phyloP scores from a whole-genome alignment of 345 rosid genomes.

The Noccaea bulbosa region DNA sequence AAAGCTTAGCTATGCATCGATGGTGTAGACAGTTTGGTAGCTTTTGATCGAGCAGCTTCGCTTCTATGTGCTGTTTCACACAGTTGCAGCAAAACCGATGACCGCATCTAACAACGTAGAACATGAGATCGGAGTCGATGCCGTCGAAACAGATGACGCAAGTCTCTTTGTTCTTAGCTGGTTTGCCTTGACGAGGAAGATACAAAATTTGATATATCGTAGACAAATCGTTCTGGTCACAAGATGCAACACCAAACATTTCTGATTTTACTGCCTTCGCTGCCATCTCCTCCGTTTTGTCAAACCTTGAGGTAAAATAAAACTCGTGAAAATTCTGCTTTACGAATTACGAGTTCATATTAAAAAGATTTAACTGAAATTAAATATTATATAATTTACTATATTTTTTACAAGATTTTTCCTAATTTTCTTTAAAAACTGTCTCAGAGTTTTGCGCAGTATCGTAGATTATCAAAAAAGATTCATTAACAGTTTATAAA shows the following conservation, averaged over 20 bases:
- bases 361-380: too few species aligned
- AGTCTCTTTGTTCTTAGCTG: background rate
- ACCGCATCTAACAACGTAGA: background rate
- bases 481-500: too few species aligned
- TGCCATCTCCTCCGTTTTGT: background rate
- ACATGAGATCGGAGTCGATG: slow-evolving; percentile 1
- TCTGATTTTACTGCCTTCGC: background rate
- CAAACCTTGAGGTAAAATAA: too few species aligned
- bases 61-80: background rate
- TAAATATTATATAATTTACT: too few species aligned
- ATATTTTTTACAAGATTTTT: too few species aligned
- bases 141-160: background rate
- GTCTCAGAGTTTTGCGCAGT: too few species aligned
- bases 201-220: too few species aligned
- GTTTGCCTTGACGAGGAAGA: slow-evolving; percentile 9
- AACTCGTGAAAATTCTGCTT: too few species aligned
- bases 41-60: background rate
- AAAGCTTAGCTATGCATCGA: background rate
- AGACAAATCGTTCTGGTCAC: background rate
- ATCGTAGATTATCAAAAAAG: too few species aligned
- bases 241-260: background rate
- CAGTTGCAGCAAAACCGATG: slow-evolving; percentile 1
- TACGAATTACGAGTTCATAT: too few species aligned
- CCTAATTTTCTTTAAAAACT: too few species aligned
- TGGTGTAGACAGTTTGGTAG: background rate